Base-by-base conservation (phyloP, 306 rosid genomes). In the Acacia crassicarpa region DNA sequence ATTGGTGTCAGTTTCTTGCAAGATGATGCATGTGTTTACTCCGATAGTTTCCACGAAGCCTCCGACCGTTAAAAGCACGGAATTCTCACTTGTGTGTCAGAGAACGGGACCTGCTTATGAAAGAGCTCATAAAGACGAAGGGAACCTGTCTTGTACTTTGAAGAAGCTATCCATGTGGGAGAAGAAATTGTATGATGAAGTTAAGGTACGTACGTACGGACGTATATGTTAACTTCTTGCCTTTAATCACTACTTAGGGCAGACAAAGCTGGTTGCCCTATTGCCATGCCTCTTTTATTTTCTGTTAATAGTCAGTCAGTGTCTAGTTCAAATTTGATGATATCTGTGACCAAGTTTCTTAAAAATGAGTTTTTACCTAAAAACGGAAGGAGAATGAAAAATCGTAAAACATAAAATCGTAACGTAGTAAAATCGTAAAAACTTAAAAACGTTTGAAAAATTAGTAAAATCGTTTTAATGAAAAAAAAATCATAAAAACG, bases 101-200 rank as follows among this genome's bases (percentile, higher is more conserved):
- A 84, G 73, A 72, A 80, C 16, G 63, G 77, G 78, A 69, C 25
- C 66, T 20, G 71, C 33, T 41, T 3, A 65, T 63, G 19, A 78
- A 80, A 82, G 81, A 8, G 40, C 54, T 84, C 86, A 80, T 16
- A 62, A 53, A 77, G 91, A 89, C 14, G n/a, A 56, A 63, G 83
- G 59, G 59, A 91, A 84, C 70, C 82, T 95, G 11, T 76, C 88
- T 77, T 83, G 90, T 53, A 88, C 91, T 75, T 78, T 95, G 79
- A 87, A 84, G 86, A 91, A 86, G 83, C 85, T 95, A 1, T 87
- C 80, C 25, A 49, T 89, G 82, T 91, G 99, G 99, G 99, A 95
- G 90, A 90, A 89, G 85, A 95, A 95, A 82, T 88, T 95, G 6
- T 90, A 91, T 53, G 78, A 83, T 40, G 98, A 95, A 87, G 98